Evolutionary conservation across 495 filamentous ascomycete genomes (phyloP), one percentile per base, ranked within the genome.

Genomic region (Penicillium salamii): DNA sequence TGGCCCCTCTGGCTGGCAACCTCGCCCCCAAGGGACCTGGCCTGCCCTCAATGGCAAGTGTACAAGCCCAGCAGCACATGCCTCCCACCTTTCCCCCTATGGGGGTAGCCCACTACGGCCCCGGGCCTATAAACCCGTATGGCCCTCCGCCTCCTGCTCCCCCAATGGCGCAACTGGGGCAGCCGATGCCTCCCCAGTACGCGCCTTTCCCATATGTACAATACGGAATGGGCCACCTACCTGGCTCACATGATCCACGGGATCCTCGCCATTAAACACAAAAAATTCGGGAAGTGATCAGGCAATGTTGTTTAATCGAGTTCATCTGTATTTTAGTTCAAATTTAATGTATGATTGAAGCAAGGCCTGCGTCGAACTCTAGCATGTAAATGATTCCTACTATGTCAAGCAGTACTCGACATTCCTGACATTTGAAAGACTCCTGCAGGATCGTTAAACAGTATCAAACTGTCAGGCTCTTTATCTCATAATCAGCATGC

Each of bases 201-300:
- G 57, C 60, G 11, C 60, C 60, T 13, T 58, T 62, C 45, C 62
- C 59, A 12, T 65, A 62, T 34, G 48, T 50, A 5, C 55, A 43
- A 4, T 65, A 61, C 45, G 46, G 46, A 9, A 43, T 59, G 54
- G 46, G 37, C 9, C 49, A 26, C 34, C 17, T 52, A 26, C 51
- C 40, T 23, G 51, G 39, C 31, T 43, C 50, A n/a, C 53, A 39
- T 26, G 46, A 46, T 37, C 50, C 42, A 18, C 44, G 17, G 32
- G 49, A 24, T 15, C 49, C 45, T 42, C 36, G 37, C 33, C 49
- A 40, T 48, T 48, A 34, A 48, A 37, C 3, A 8, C 23, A 26
- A n/a, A n/a, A n/a, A n/a, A n/a, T n/a, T n/a, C n/a, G n/a, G n/a
- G n/a, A n/a, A n/a, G n/a, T n/a, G n/a, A n/a, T n/a, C n/a, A n/a